These are phyloP conservation scores for Collariella sp. DNA, from an alignment of 495 filamentous ascomycete genomes.

Conservation along the genomic window DNA sequence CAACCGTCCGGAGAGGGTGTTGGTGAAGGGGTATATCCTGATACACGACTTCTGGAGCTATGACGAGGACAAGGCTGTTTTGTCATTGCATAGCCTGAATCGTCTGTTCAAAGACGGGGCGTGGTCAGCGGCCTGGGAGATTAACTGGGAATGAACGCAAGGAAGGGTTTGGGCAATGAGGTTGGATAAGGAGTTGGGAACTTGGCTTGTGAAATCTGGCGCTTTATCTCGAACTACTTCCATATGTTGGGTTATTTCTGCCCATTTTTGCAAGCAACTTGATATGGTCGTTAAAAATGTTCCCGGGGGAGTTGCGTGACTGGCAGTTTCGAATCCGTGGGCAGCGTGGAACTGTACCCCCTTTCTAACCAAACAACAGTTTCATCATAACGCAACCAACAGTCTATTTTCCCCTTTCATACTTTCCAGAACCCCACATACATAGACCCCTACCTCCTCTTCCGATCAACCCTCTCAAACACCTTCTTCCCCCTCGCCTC, in stretches of 20 bases:
- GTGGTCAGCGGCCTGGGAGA: conserved; percentile 16
- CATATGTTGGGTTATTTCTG: no score
- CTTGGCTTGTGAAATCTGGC: neutral
- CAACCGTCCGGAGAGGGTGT: conserved; percentile 35
- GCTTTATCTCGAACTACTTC: no score
- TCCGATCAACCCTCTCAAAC: neutral
- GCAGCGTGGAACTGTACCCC: neutral
- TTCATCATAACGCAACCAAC: no score
- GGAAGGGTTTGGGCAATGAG: neutral
- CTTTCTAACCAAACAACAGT: neutral
- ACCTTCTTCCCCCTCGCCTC: neutral
- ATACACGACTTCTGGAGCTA: conserved; percentile 38
- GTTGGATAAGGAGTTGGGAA: neutral
- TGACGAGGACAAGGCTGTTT: conserved; percentile 20
- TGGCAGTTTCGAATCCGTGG: neutral
- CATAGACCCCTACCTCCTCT: neutral
- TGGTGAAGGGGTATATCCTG: conserved; percentile 43
- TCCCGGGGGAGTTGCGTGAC: no score
- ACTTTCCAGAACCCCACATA: neutral
- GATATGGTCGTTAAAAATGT: no score
- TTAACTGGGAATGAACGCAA: conserved; percentile 15
- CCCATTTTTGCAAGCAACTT: no score
- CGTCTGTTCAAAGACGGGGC: conserved; percentile 15
- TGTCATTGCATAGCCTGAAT: conserved; percentile 13
- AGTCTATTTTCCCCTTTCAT: neutral